Percentiles rank a stretch among this genome's conserved stretches.
Conservation (phyloP, 2,329 filamentous ascomycete species). For the Monosporascus sp. region DNA sequence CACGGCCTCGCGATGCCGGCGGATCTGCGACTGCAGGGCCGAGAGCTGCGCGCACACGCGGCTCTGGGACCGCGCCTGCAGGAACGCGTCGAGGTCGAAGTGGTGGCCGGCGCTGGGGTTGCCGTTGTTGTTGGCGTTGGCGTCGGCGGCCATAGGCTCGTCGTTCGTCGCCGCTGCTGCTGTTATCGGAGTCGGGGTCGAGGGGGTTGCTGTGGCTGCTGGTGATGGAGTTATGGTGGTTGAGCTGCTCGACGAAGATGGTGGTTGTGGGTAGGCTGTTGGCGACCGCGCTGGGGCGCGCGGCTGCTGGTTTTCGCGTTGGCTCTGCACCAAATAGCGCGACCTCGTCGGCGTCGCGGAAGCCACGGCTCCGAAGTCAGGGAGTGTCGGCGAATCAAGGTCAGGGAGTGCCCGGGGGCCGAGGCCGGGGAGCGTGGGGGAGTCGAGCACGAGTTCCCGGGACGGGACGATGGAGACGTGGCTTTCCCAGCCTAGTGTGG, state of each 20-base stretch:
- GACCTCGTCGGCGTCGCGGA: too few relatives aligned
- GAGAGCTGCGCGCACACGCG: constrained; percentile 46
- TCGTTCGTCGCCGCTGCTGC: not conserved
- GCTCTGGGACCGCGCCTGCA: constrained; percentile 38
- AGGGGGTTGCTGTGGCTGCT: too few relatives aligned
- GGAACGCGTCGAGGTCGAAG: constrained; percentile 30
- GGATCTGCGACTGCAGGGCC: constrained; percentile 43
- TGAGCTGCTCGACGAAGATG: too few relatives aligned
- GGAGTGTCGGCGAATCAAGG: too few relatives aligned
- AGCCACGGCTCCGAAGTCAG: too few relatives aligned
- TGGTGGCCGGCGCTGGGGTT: constrained; percentile 12
- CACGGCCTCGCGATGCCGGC: constrained; percentile 42
- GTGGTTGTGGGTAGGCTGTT: too few relatives aligned
- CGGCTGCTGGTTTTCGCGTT: too few relatives aligned
- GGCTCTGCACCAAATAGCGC: too few relatives aligned
- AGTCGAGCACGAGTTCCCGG: not conserved
- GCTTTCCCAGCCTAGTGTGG: constrained; percentile 52
- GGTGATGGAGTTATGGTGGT: too few relatives aligned
- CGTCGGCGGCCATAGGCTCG: not conserved
- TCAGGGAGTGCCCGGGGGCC: too few relatives aligned
- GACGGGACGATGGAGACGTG: constrained; percentile 8
- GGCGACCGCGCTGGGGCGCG: too few relatives aligned
- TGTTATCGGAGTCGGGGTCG: not conserved
- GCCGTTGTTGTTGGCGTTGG: constrained; percentile 6
- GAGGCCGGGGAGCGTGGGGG: too few relatives aligned